Evolutionary conservation across 2,329 filamentous ascomycete species (phyloP).

Genomic region (Incumbomyces delicatus): DNA sequence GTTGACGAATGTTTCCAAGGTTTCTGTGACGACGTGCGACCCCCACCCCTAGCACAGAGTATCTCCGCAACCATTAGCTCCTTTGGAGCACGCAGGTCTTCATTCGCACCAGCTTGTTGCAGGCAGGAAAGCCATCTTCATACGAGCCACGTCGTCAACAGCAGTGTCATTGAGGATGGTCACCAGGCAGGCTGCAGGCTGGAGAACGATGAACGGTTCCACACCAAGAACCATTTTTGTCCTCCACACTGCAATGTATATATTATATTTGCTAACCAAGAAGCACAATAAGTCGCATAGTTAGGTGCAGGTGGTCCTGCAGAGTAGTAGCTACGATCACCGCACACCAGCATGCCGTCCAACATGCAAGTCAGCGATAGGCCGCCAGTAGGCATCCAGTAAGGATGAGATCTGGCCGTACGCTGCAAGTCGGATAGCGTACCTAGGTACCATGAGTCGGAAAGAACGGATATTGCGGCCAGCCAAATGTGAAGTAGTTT

Average conservation of each 20-base stretch:
- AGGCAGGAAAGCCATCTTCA: background rate
- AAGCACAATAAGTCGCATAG: background rate
- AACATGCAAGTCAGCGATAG: slow-evolving; percentile 3
- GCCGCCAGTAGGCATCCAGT: background rate
- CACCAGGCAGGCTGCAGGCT: background rate
- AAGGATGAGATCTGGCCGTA: background rate
- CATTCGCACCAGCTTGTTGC: too few relatives aligned
- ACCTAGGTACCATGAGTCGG: background rate
- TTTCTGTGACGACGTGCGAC: too few relatives aligned
- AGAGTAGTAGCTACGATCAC: too few relatives aligned
- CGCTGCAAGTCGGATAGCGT: too few relatives aligned
- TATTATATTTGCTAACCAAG: background rate
- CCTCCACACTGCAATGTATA: background rate
- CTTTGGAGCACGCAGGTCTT: background rate
- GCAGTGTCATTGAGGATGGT: background rate
- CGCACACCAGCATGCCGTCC: background rate
- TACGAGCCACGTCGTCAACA: slow-evolving; percentile 5
- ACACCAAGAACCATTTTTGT: background rate
- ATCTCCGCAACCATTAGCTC: too few relatives aligned
- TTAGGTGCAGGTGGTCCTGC: background rate
- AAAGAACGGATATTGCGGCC: too few relatives aligned
- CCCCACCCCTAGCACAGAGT: too few relatives aligned
- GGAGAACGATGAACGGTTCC: background rate
- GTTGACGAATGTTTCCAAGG: too few relatives aligned
- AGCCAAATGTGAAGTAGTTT: too few relatives aligned